phyloP scores from a whole-genome alignment of 805 yeast genomes.

The Wickerhamomyces queroliae region DNA sequence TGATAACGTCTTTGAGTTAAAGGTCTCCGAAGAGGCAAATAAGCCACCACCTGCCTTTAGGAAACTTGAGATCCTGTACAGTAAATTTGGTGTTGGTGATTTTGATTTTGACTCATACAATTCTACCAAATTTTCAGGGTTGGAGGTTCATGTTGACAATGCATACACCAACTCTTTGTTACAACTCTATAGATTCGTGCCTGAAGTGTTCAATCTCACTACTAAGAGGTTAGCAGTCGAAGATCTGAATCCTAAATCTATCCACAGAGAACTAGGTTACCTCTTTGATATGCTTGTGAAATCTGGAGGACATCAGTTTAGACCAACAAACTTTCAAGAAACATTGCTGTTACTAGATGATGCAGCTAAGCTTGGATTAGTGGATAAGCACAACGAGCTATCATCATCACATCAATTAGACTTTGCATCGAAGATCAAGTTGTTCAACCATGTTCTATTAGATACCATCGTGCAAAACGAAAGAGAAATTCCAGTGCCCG shows the following conservation, averaged over 20 bases:
- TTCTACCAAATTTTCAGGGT: conserved; percentile 66
- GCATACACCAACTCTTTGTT: conserved; percentile 72
- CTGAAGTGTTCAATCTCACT: conserved; percentile 64
- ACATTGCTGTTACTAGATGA: conserved; percentile 41
- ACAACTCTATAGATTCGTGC: conserved; percentile 74
- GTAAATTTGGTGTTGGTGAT: conserved; percentile 88
- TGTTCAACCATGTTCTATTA: conserved; percentile 56
- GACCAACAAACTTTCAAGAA: conserved; percentile 73
- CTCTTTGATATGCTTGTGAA: conserved; percentile 87
- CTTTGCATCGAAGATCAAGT: conserved; percentile 31
- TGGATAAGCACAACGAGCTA: conserved; percentile 36
- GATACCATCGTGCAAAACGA: conserved; percentile 49
- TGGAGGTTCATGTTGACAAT: conserved; percentile 83
- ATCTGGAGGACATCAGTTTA: conserved; percentile 72
- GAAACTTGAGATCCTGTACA: conserved; percentile 71
- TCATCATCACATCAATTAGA: background rate
- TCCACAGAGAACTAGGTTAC: conserved; percentile 81
- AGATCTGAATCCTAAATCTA: conserved; percentile 38
- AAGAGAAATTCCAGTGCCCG: conserved; percentile 16
- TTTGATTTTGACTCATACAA: conserved; percentile 89
- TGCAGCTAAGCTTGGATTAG: conserved; percentile 46
- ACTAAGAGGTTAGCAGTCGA: conserved; percentile 51
- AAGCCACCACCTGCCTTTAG: conserved; percentile 70
- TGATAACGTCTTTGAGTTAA: conserved; percentile 27
- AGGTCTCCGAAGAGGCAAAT: conserved; percentile 23